These are phyloP conservation scores for Colletotrichum viniferum DNA, from an alignment of 2,329 filamentous ascomycete genomes.

Conservation along the genomic window DNA sequence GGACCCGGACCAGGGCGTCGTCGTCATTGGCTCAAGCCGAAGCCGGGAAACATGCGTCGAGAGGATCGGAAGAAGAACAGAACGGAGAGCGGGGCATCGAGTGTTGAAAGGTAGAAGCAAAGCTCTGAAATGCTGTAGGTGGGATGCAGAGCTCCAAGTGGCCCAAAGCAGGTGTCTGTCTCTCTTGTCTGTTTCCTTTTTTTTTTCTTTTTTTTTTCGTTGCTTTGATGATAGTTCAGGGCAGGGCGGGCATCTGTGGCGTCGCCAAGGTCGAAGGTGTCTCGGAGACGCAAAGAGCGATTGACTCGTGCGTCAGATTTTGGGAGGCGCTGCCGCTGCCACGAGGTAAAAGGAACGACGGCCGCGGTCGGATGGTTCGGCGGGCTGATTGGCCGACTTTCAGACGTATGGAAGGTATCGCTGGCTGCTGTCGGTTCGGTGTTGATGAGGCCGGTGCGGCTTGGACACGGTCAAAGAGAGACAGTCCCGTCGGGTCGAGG, in stretches of 20 bases:
- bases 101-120: background rate
- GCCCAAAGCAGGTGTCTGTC: background rate
- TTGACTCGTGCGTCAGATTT: constrained; percentile 16
- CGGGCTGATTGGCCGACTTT: background rate
- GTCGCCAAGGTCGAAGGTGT: constrained; percentile 12
- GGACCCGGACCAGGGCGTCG: constrained; percentile 9
- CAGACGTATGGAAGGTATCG: background rate
- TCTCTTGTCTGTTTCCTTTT: background rate
- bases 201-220: background rate
- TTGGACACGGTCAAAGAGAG: background rate
- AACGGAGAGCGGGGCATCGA: background rate
- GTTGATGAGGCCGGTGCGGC: background rate
- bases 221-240: background rate
- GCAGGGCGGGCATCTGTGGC: background rate
- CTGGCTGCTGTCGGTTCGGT: background rate
- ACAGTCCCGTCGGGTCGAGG: background rate
- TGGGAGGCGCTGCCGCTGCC: constrained; percentile 9
- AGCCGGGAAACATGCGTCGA: background rate
- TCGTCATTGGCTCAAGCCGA: constrained; percentile 14
- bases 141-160: background rate
- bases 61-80: background rate
- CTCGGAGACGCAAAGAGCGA: constrained; percentile 8
- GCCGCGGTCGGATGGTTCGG: background rate
- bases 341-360: constrained; percentile 21
- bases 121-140: background rate